Percentiles rank a stretch among this genome's conserved stretches.
Conservation (phyloP, 148 eudicot species). For the Chenopodium berlandieri region DNA sequence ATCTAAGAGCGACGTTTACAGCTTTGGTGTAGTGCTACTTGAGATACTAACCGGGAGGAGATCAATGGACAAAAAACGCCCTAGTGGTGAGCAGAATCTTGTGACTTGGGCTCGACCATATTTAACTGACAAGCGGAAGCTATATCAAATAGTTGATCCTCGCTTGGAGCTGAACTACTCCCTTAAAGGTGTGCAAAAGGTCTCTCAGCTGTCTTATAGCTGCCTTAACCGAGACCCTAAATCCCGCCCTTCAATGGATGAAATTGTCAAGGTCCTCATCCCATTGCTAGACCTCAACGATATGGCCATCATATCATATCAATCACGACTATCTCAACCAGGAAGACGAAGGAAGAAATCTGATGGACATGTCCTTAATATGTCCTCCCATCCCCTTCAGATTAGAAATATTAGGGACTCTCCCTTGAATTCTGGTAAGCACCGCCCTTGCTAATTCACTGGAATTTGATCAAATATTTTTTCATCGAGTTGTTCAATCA, state of each 20-base stretch:
- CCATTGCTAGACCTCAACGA: conserved; percentile 77
- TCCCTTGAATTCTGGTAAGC: conserved; percentile 50
- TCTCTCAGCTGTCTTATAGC: conserved; percentile 58
- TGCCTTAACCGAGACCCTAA: conserved; percentile 86
- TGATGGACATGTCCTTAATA: conserved; percentile 44
- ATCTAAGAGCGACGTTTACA: conserved; percentile 86
- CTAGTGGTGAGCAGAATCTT: conserved; percentile 84
- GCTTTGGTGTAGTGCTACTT: conserved; percentile 91
- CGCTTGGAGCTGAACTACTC: conserved; percentile 88
- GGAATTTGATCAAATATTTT: background rate
- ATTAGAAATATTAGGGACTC: conserved; percentile 50
- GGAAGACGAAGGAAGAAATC: conserved; percentile 73
- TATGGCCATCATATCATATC: conserved; percentile 68
- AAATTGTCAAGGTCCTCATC: conserved; percentile 66
- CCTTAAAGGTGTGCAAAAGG: conserved; percentile 82
- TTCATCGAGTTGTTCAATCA: conserved; percentile 8
- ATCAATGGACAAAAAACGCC: conserved; percentile 95
- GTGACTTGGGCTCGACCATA: conserved; percentile 91
- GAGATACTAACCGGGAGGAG: conserved; percentile 90
- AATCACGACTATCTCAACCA: conserved; percentile 60
- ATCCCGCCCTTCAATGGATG: conserved; percentile 85
- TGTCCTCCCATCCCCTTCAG: conserved; percentile 38
- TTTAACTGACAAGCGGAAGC: conserved; percentile 66
- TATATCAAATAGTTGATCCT: conserved; percentile 81
- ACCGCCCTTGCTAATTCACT: conserved; percentile 24